Conservation (phyloP, 176 grass and related monocot genomes). For the Aegilops tauschii region DNA sequence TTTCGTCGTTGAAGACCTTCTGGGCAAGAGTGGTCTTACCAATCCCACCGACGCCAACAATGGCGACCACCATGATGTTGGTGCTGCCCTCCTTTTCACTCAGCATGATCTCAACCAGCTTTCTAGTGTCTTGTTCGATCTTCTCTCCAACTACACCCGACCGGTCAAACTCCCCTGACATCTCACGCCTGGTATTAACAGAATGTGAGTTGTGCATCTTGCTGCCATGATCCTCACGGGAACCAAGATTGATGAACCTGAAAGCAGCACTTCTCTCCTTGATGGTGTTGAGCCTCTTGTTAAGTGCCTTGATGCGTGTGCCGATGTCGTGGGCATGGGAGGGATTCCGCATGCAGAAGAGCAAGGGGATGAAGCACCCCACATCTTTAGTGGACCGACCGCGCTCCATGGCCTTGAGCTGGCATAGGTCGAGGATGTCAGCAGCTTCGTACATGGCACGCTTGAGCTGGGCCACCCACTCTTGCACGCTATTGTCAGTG, state of each 20-base stretch:
- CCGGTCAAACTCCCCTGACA: not conserved
- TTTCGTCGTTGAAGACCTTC: constrained; percentile 12
- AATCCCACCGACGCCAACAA: constrained; percentile 30
- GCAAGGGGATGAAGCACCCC: not conserved
- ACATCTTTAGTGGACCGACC: accelerated
- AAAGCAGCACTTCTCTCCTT: not conserved
- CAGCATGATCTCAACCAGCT: not conserved
- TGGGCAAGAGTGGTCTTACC: constrained; percentile 50
- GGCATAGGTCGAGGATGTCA: constrained; percentile 17
- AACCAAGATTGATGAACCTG: not conserved
- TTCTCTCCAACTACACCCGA: not conserved
- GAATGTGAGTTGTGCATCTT: not conserved
- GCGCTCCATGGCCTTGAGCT: not conserved
- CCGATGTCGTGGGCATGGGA: not conserved
- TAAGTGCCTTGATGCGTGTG: constrained; percentile 6
- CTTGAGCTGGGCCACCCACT: constrained; percentile 18
- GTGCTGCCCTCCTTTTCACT: not conserved
- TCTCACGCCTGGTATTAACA: not conserved
- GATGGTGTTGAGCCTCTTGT: not conserved
- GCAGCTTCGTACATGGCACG: not conserved
- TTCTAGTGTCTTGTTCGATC: constrained; percentile 14
- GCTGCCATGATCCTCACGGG: not conserved
- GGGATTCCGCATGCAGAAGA: not conserved
- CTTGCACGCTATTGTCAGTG: not conserved
- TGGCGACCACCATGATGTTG: not conserved